A percentile compares a stretch with the other conserved stretches of the same genome.
Conservation (phyloP, 2,329 filamentous ascomycete species). For the Dendryphion nanum region DNA sequence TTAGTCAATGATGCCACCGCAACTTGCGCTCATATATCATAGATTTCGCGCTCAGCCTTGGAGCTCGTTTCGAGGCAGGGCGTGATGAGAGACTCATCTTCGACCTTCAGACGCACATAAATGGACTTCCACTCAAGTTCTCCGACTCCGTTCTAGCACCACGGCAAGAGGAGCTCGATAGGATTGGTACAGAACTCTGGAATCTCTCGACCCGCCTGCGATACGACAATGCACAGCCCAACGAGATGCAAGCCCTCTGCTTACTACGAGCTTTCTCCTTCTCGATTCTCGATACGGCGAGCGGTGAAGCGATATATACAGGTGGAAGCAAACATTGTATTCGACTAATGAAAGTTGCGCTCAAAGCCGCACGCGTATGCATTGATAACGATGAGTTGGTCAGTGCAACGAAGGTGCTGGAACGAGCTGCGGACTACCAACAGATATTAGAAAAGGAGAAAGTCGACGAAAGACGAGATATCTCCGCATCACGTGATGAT, state of each 20-base stretch:
- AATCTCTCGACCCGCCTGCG: slow-evolving; percentile 60
- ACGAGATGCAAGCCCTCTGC: slow-evolving; percentile 15
- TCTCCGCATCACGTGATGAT: too few species aligned
- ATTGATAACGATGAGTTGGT: slow-evolving; percentile 59
- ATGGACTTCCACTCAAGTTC: slow-evolving; percentile 33
- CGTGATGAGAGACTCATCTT: slow-evolving; percentile 21
- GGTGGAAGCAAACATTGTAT: slow-evolving; percentile 35
- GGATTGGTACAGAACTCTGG: slow-evolving; percentile 61
- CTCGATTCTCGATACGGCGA: slow-evolving; percentile 58
- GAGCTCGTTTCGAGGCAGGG: slow-evolving; percentile 17
- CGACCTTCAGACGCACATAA: slow-evolving; percentile 44
- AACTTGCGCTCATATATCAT: slow-evolving; percentile 1
- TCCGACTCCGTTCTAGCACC: slow-evolving; percentile 23
- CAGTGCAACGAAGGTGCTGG: slow-evolving; percentile 60
- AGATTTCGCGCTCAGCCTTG: slow-evolving; percentile 35
- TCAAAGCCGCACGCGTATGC: slow-evolving; percentile 65
- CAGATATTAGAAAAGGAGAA: too few species aligned
- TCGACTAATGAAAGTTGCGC: slow-evolving; percentile 64
- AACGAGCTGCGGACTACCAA: slow-evolving; percentile 59
- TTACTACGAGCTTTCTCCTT: slow-evolving; percentile 61
- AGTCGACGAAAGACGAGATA: too few species aligned
- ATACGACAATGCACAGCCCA: slow-evolving; percentile 14
- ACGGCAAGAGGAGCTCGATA: slow-evolving; percentile 54
- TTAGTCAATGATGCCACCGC: not conserved
- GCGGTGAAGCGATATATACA: slow-evolving; percentile 16